These are phyloP conservation scores for Aspergillus avenaceus DNA, from an alignment of 495 filamentous ascomycete genomes.

Conservation along the genomic window DNA sequence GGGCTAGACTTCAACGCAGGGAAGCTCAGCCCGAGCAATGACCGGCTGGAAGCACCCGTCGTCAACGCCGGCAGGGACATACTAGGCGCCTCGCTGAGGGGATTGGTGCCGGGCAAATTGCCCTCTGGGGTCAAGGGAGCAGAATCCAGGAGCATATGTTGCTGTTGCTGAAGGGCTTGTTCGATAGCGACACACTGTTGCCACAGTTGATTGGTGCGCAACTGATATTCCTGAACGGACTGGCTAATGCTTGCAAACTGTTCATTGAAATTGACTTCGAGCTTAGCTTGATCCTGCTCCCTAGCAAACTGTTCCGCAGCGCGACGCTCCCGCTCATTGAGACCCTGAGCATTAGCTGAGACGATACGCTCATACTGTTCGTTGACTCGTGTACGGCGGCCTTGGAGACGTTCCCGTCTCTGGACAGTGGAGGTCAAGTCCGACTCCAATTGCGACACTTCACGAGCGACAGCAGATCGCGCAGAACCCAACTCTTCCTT, in stretches of 20 bases:
- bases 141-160: conserved; percentile 41
- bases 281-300: conserved; percentile 58
- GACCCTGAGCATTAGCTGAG: conserved; percentile 68
- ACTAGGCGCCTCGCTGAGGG: conserved; percentile 26
- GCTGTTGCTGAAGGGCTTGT: conserved; percentile 42
- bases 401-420: conserved; percentile 72
- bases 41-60: conserved; percentile 31
- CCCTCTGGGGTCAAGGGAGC: conserved; percentile 47
- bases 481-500: conserved; percentile 57
- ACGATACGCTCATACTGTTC: conserved; percentile 74
- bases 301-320: conserved; percentile 62
- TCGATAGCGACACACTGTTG: conserved; percentile 46
- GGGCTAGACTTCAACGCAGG: conserved; percentile 38
- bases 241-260: conserved; percentile 42
- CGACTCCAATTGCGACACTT: conserved; percentile 58
- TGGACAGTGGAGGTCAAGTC: conserved; percentile 65
- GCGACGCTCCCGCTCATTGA: conserved; percentile 70
- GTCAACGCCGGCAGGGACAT: conserved; percentile 22
- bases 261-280: conserved; percentile 47
- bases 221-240: conserved; percentile 44
- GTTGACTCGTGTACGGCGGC: conserved; percentile 70
- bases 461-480: conserved; percentile 60
- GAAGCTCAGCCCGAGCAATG: conserved; percentile 39
- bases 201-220: conserved; percentile 43
- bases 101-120: conserved; percentile 44